A percentile compares a stretch with the other conserved stretches of the same genome.
These are phyloP conservation scores for Rhododendron henanense DNA, from an alignment of 148 eudicot genomes.

Conservation along the genomic window DNA sequence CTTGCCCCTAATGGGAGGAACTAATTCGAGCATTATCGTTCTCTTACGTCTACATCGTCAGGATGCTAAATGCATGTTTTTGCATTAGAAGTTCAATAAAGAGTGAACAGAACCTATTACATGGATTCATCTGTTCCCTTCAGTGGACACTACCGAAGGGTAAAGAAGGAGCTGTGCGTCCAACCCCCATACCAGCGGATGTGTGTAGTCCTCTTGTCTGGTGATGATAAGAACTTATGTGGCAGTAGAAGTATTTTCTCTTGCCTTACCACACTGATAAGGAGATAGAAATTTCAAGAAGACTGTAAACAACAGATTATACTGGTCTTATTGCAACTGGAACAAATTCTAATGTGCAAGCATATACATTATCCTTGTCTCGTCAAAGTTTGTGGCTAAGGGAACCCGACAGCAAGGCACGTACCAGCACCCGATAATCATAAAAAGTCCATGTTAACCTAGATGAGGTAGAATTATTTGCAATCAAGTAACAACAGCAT, in stretches of 20 bases:
- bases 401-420: background rate
- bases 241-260: background rate
- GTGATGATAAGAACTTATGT: background rate
- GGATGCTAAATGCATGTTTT: background rate
- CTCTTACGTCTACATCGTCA: background rate
- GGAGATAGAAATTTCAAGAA: background rate
- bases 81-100: background rate
- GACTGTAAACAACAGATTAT: background rate
- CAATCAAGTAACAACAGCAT: background rate
- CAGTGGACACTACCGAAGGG: background rate
- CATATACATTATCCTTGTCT: background rate
- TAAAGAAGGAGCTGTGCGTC: background rate
- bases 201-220: background rate
- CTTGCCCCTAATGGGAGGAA: background rate
- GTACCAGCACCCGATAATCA: background rate
- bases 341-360: background rate
- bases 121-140: background rate
- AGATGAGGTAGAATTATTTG: background rate
- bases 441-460: background rate
- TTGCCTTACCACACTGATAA: background rate
- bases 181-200: background rate
- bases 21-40: background rate
- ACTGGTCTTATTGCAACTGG: background rate
- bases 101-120: background rate
- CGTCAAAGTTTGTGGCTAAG: background rate